Evolutionary conservation across 2,329 filamentous ascomycete species (phyloP), one percentile per base, ranked within the genome.

Genomic region (Diaporthe ilicicola): DNA sequence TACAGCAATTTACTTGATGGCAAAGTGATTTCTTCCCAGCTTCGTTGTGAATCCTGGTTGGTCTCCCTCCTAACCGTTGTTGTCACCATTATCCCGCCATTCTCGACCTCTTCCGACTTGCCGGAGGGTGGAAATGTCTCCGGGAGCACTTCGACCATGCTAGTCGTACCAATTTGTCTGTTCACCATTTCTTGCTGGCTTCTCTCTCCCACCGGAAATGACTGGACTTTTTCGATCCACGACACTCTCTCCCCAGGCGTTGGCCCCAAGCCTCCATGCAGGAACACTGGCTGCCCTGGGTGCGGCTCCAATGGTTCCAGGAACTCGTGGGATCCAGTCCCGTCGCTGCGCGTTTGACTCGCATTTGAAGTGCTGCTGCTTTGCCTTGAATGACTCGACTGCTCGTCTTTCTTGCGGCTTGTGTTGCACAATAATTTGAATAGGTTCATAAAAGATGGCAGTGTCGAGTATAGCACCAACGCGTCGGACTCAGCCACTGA

Each of bases 401-500:
- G 39, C 32, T 69, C 32, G 17, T 32, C 29, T 17, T 64, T 50
- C 6, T 19, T 24, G 42, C 54, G 44, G 5, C 22, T n/a, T 27
- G 27, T 7, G 13, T 51, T 39, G 7, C 27, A 7, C 15, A 69
- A n/a, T 24, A 22, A 7, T 34, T 51, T 34, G 24, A 32, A 51
- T 3, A 51, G 46, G 13, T 51, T 34, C 10, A 48, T 22, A 10
- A 69, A 50, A 24, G 39, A 68, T 6, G 66, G 66, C 13, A 69
- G 17, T 9, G 53, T 59, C 12, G 42, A 61, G 53, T 50, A 69
- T 19, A 69, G 46, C 44, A 69, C 42, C 6, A 69, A 7, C 19
- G 66, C 66, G 44, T 69, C 66, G 2, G 54, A 42, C 44, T 69
- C 66, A 4, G 66, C 66, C 13, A 51, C 66, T 29, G 66, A 69